Base-by-base conservation (phyloP, 208 protist species). In the Leishmania amazonensis region DNA sequence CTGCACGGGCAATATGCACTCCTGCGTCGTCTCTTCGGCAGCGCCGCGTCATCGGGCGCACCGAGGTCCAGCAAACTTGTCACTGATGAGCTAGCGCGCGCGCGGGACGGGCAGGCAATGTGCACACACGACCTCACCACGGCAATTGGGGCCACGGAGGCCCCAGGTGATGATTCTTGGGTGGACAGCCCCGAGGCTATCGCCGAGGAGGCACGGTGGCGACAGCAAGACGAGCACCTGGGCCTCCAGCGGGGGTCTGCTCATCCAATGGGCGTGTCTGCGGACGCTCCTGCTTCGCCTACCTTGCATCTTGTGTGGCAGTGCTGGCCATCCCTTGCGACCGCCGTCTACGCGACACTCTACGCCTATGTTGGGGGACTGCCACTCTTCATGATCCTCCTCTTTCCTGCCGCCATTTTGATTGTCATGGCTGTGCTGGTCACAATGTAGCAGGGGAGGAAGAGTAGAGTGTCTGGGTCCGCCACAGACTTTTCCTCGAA, bases 101-200 rank as follows among this genome's bases (percentile, higher is more conserved):
- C 35, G 31, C 19, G 47, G 38, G n/a, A 35, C 53, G 62, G 35
- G 9, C 57, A 8, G 17, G 24, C 31, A 28, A 17, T 49, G 67
- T 4, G 75, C 40, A 35, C n/a, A 21, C 3, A 15, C 40, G n/a
- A 78, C 31, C 51, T 76, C 11, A 71, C 72, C 62, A 75, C 74
- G 8, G 7, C 65, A 35, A 49, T 76, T 21, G 35, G 71, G 13
- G 57, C 53, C 58, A 19, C 76, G 2, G 71, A 79, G 35, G 72
- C 71, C 31, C 87, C 90, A 3, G 85, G 85, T 6, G 92, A 95
- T 62, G 92, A 95, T 67, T 79, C 92, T 31, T 95, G 92, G 83
- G 82, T 95, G 40, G 74, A 91, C 80, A 93, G 90, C 76, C 85
- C 92, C 0, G 92, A 92, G 80, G 92, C 92, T 1, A 45, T 79